Evolutionary conservation across 768 basidiomycete genomes (phyloP).

Genomic region (Russula dissimulans): DNA sequence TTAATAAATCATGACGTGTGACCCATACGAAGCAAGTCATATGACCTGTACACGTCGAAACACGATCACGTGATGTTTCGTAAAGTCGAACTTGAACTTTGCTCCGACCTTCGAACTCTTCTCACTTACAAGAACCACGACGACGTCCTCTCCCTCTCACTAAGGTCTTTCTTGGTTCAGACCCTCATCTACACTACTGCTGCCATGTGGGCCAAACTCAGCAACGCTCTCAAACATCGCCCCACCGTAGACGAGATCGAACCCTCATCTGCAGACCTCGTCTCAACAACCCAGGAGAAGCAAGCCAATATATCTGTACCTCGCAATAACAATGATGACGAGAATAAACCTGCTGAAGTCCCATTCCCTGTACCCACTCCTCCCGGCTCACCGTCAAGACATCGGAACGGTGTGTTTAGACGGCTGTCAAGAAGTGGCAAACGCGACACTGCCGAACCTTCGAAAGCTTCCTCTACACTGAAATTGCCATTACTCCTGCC

Average conservation of each 20-base stretch:
- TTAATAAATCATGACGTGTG: no score
- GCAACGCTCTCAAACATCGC: slow-evolving; percentile 15
- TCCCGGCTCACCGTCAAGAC: slow-evolving; percentile 17
- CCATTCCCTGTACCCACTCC: slow-evolving; percentile 17
- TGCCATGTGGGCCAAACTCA: slow-evolving; percentile 17
- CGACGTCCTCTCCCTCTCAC: background rate
- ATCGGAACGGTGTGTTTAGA: slow-evolving; percentile 16
- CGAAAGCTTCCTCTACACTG: slow-evolving; percentile 12
- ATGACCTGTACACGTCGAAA: slow-evolving; percentile 6
- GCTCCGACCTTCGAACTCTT: background rate
- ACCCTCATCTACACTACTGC: background rate
- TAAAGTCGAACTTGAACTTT: slow-evolving; percentile 17
- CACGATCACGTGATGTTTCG: slow-evolving; percentile 12
- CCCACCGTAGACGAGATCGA: slow-evolving; percentile 7
- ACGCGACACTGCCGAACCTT: slow-evolving; percentile 9
- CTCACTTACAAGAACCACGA: slow-evolving; percentile 9
- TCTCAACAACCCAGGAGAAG: slow-evolving; percentile 8
- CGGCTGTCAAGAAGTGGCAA: slow-evolving; percentile 17
- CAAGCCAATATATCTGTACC: slow-evolving; percentile 12
- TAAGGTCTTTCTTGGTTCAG: background rate
- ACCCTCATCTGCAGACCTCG: slow-evolving; percentile 6
- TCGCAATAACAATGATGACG: slow-evolving; percentile 5
- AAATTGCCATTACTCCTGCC: slow-evolving; percentile 14
- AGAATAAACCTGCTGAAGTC: slow-evolving; percentile 7
- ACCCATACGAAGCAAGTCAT: background rate